Percentiles rank a stretch among this genome's conserved stretches.
Conservation (phyloP, 2,329 filamentous ascomycete genomes). For the Pyrenochaeta sp. region DNA sequence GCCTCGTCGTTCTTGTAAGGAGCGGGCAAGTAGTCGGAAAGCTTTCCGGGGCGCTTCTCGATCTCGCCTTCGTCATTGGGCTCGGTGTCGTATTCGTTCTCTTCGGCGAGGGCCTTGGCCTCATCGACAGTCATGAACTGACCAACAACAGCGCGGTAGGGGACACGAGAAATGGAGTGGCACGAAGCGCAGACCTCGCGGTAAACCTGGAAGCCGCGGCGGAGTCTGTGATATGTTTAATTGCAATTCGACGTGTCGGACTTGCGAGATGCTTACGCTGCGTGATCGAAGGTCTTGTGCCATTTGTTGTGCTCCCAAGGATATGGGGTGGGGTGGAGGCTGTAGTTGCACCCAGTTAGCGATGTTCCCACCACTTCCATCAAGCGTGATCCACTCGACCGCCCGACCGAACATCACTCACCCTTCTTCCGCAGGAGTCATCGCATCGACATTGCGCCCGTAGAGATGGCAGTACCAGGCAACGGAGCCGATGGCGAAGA, state of each 20-base stretch:
- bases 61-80: slow-evolving; percentile 98
- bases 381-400: slow-evolving; percentile 32
- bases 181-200: slow-evolving; percentile 97
- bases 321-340: slow-evolving; percentile 89
- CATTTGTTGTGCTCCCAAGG: slow-evolving; percentile 95
- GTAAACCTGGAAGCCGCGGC: slow-evolving; percentile 99
- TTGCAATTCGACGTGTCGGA: background rate
- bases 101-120: slow-evolving; percentile 95
- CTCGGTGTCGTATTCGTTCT: slow-evolving; percentile 98
- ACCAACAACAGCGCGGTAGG: slow-evolving; percentile 91
- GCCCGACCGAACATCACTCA: slow-evolving; percentile 64
- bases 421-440: slow-evolving; percentile 97
- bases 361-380: slow-evolving; percentile 34
- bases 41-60: slow-evolving; percentile 97
- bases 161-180: slow-evolving; percentile 94
- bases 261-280: slow-evolving; percentile 73
- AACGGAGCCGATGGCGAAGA: slow-evolving; percentile 84
- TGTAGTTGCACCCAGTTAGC: slow-evolving; percentile 53
- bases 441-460: slow-evolving; percentile 84
- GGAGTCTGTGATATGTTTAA: slow-evolving; percentile 68
- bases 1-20: slow-evolving; percentile 99
- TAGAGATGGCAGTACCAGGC: slow-evolving; percentile 99
- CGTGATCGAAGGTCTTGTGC: slow-evolving; percentile 96
- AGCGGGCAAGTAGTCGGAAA: slow-evolving; percentile 92
- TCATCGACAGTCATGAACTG: slow-evolving; percentile 94